phyloP scores from a whole-genome alignment of 2,329 filamentous ascomycete genomes.

The Alternaria novae-zelandiae region DNA sequence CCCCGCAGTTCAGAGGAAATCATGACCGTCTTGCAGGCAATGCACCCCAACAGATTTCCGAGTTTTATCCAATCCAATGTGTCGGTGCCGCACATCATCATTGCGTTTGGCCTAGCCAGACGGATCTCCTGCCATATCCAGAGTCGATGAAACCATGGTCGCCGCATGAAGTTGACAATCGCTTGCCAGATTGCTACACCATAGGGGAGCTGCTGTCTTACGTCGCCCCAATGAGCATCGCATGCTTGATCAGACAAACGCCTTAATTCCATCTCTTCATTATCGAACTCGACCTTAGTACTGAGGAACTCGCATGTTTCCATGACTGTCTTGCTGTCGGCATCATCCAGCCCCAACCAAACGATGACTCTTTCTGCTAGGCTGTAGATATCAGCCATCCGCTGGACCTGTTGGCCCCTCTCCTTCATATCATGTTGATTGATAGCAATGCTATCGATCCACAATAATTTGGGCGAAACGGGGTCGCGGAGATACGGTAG shows the following conservation, averaged over 20 bases:
- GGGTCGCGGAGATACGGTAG: not conserved
- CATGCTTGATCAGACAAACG: not conserved
- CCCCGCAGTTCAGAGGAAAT: no score
- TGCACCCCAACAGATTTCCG: not conserved
- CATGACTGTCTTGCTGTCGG: not conserved
- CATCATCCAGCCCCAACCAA: not conserved
- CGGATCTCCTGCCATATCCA: not conserved
- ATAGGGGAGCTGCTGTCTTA: not conserved
- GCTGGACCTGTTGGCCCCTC: not conserved
- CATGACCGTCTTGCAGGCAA: not conserved
- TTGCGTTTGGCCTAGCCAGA: not conserved
- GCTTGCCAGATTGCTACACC: not conserved
- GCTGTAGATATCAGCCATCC: not conserved
- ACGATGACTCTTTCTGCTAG: constrained; percentile 1
- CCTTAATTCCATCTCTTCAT: not conserved
- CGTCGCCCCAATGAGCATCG: not conserved
- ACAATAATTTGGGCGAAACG: not conserved
- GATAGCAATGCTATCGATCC: not conserved
- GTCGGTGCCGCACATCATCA: not conserved
- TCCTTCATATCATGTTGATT: not conserved
- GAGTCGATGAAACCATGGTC: not conserved
- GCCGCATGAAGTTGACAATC: not conserved
- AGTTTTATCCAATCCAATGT: not conserved
- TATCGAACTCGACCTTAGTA: not conserved
- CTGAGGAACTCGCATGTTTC: not conserved